These are phyloP conservation scores for Lentinula detonsa DNA, from an alignment of 768 basidiomycete genomes.

Conservation along the genomic window DNA sequence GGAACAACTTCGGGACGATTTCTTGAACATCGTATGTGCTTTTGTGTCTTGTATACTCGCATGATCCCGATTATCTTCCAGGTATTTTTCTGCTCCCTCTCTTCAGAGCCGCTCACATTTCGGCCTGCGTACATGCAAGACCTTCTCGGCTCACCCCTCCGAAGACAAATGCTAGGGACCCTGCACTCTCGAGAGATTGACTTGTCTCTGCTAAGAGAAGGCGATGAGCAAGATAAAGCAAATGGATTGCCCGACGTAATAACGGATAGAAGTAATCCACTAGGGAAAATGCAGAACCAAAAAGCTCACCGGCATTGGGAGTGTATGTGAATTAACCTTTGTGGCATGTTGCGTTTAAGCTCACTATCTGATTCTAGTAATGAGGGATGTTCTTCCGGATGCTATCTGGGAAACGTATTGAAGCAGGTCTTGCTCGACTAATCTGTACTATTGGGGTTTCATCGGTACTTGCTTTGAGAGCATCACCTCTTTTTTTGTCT, in stretches of 20 bases:
- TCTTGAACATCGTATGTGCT: constrained; percentile 67
- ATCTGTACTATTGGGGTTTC: background rate
- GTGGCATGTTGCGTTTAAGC: background rate
- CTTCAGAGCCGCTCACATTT: constrained; percentile 49
- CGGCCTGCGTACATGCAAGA: constrained; percentile 48
- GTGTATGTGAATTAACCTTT: constrained; percentile 34
- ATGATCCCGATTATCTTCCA: constrained; percentile 19
- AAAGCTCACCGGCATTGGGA: constrained; percentile 74
- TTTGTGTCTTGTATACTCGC: background rate
- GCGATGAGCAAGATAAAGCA: constrained; percentile 27
- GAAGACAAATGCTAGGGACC: constrained; percentile 49
- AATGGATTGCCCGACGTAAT: constrained; percentile 60
- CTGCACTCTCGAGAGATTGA: constrained; percentile 51
- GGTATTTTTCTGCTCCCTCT: constrained; percentile 81
- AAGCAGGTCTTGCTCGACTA: background rate
- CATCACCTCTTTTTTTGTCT: background rate
- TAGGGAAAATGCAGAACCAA: constrained; percentile 60
- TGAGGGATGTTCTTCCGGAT: constrained; percentile 72
- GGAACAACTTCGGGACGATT: constrained; percentile 42
- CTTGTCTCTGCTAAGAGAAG: constrained; percentile 31
- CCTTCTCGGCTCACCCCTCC: constrained; percentile 64
- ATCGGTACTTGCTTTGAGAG: background rate
- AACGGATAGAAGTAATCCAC: constrained; percentile 54
- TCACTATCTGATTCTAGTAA: constrained; percentile 39
- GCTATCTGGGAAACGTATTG: constrained; percentile 76